Evolutionary conservation across 2,329 filamentous ascomycete species (phyloP).

Genomic region (Exophiala lecanii-corni): DNA sequence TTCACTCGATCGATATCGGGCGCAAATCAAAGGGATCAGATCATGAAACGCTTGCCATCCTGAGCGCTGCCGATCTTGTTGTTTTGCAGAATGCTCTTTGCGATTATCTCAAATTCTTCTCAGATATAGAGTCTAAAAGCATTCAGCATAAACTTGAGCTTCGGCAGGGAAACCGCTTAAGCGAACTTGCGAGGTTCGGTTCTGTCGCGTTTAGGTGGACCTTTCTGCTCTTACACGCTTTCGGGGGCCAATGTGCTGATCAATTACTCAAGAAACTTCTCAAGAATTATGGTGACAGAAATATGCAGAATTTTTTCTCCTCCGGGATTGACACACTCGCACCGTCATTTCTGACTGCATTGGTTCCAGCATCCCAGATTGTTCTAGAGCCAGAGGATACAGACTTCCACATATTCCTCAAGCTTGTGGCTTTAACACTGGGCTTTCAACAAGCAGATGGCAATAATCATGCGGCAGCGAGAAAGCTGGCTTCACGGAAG

Average conservation of each 20-base stretch:
- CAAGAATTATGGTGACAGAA: conserved; percentile 20
- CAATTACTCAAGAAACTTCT: conserved; percentile 19
- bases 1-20: conserved; percentile 5
- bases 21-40: not conserved
- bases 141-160: not conserved
- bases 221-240: conserved; percentile 11
- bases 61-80: conserved; percentile 2
- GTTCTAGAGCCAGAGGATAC: conserved; percentile 13
- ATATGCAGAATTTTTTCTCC: conserved; percentile 22
- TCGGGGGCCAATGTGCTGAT: conserved; percentile 7
- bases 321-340: not conserved
- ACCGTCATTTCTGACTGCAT: conserved; percentile 14
- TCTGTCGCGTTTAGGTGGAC: conserved; percentile 15
- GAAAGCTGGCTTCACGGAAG: conserved; percentile 13
- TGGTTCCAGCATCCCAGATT: conserved; percentile 3
- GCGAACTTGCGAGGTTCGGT: conserved; percentile 12
- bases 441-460: not conserved
- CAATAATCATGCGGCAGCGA: conserved; percentile 1
- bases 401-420: conserved; percentile 23
- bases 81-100: conserved; percentile 10
- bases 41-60: not conserved
- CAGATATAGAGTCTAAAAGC: conserved; percentile 4
- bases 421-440: conserved; percentile 18
- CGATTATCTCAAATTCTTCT: conserved; percentile 13
- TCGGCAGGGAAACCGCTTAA: not conserved